Conservation (phyloP, 805 yeast genomes). For the Monosporozyma unispora region DNA sequence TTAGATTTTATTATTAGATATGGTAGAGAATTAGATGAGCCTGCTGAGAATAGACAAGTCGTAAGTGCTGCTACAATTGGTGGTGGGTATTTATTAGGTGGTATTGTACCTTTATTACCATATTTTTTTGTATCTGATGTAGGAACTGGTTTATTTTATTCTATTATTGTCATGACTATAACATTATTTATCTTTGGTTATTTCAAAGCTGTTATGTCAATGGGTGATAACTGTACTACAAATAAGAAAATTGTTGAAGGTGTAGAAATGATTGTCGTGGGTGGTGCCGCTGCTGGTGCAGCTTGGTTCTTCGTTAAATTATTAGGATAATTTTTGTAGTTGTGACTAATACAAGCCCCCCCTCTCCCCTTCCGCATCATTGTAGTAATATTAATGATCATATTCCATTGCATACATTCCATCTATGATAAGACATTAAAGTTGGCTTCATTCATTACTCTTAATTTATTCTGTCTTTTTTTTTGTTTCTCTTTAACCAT, state of each 20-base stretch:
- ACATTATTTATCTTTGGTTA: slow-evolving; percentile 85
- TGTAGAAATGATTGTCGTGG: slow-evolving; percentile 84
- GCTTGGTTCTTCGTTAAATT: slow-evolving; percentile 88
- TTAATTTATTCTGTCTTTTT: background rate
- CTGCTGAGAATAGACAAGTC: slow-evolving; percentile 83
- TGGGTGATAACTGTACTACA: slow-evolving; percentile 66
- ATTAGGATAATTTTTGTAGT: slow-evolving; percentile 47
- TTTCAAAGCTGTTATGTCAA: slow-evolving; percentile 72
- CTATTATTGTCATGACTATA: slow-evolving; percentile 72
- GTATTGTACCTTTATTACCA: slow-evolving; percentile 84
- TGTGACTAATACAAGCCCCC: too few relatives aligned
- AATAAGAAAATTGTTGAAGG: slow-evolving; percentile 66
- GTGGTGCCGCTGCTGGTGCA: slow-evolving; percentile 95
- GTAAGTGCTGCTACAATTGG: slow-evolving; percentile 89
- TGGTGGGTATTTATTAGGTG: slow-evolving; percentile 80
- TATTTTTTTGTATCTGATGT: slow-evolving; percentile 78
- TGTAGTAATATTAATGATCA: background rate
- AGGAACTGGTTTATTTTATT: slow-evolving; percentile 61
- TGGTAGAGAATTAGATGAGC: slow-evolving; percentile 92
- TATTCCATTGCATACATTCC: background rate
- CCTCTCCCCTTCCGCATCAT: too few relatives aligned
- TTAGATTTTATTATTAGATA: slow-evolving; percentile 79
- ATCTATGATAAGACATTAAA: too few relatives aligned
- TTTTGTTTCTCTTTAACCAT: too few relatives aligned
- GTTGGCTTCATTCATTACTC: background rate